phyloP scores from a whole-genome alignment of 345 rosid species.

The Populus pruinosa region DNA sequence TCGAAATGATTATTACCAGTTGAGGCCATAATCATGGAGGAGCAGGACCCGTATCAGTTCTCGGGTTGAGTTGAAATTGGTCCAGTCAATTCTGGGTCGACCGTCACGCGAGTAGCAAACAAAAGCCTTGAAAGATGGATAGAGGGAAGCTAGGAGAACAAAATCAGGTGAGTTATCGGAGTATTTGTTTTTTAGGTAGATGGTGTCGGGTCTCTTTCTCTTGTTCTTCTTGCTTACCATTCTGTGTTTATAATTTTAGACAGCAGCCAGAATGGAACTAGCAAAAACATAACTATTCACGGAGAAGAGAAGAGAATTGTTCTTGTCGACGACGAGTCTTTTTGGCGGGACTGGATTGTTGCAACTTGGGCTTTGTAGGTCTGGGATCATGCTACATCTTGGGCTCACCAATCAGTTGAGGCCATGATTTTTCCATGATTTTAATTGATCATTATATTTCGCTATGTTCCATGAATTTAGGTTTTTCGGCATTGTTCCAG shows the following conservation, averaged over 20 bases:
- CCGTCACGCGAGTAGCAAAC: slow-evolving; percentile 60
- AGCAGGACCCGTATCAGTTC: slow-evolving; percentile 85
- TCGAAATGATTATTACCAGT: slow-evolving; percentile 34
- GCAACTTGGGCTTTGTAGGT: background rate
- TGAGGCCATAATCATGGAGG: slow-evolving; percentile 61
- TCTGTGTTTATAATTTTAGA: background rate
- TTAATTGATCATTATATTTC: no score
- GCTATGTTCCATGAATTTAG: no score
- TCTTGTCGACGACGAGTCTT: background rate
- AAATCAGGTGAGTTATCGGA: slow-evolving; percentile 80
- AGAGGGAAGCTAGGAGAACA: slow-evolving; percentile 58
- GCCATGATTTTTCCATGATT: background rate
- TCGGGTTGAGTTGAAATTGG: slow-evolving; percentile 78
- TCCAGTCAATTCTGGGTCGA: slow-evolving; percentile 78
- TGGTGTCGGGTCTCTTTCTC: slow-evolving; percentile 42
- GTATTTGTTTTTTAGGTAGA: slow-evolving; percentile 62
- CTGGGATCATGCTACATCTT: background rate
- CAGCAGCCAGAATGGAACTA: background rate
- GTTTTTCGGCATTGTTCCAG: no score
- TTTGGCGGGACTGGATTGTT: background rate
- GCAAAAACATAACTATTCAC: background rate
- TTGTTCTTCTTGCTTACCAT: slow-evolving; percentile 57
- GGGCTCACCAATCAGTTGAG: background rate
- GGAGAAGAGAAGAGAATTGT: no score
- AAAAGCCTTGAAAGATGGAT: slow-evolving; percentile 67